Percentiles rank a stretch among this genome's conserved stretches.
These are phyloP conservation scores for Luzula sylvatica DNA, from an alignment of 176 grass and related monocot species.

Conservation along the genomic window DNA sequence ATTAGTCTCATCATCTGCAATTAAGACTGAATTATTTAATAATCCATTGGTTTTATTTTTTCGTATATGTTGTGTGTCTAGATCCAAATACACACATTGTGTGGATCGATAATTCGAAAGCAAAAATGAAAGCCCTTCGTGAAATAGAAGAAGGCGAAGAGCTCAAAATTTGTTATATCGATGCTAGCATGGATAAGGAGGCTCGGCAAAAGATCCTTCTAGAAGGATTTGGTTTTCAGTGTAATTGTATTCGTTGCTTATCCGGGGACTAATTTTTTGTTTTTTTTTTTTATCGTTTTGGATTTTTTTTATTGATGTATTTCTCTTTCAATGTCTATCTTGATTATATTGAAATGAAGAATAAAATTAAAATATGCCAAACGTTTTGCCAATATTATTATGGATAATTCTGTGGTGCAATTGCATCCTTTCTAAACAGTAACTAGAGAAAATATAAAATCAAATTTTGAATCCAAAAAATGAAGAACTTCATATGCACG, in stretches of 20 bases:
- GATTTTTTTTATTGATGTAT: no score
- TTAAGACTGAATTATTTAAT: not conserved
- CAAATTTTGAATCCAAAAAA: no score
- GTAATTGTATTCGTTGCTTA: constrained; percentile 53
- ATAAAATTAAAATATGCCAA: no score
- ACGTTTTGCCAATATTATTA: no score
- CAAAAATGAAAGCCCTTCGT: constrained; percentile 58
- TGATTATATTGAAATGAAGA: no score
- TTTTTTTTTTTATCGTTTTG: not conserved
- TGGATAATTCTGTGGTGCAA: no score
- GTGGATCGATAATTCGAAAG: constrained; percentile 52
- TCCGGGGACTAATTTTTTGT: constrained; percentile 37
- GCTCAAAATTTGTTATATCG: constrained; percentile 83
- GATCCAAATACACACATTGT: constrained; percentile 89
- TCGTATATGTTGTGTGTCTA: constrained; percentile 20
- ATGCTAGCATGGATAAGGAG: constrained; percentile 63
- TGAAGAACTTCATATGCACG: no score
- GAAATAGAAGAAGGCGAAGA: constrained; percentile 76
- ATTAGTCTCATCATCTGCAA: not conserved
- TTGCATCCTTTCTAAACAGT: no score
- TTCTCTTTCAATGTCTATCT: no score
- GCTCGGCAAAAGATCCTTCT: constrained; percentile 71
- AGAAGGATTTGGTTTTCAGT: constrained; percentile 72
- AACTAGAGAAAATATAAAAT: no score
- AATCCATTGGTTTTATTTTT: not conserved